A percentile compares a stretch with the other conserved stretches of the same genome.
These are phyloP conservation scores for Colletotrichum godetiae DNA, from an alignment of 2,329 filamentous ascomycete species.

Conservation along the genomic window DNA sequence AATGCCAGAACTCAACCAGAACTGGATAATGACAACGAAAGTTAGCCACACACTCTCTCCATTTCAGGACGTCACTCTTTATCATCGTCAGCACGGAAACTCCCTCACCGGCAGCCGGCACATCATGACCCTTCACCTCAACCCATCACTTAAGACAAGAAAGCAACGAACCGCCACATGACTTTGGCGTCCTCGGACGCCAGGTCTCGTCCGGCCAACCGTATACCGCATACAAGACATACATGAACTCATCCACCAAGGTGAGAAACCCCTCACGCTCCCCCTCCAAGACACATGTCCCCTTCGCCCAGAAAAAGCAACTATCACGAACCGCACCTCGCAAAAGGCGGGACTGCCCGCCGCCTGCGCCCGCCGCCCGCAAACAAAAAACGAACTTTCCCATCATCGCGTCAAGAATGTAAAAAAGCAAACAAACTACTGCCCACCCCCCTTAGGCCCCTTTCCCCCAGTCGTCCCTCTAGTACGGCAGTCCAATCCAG, in stretches of 20 bases:
- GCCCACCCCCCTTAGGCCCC: too few species aligned
- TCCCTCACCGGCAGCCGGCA: not conserved
- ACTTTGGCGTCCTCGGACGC: not conserved
- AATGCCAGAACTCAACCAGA: too few species aligned
- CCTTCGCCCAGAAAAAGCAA: not conserved
- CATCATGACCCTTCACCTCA: not conserved
- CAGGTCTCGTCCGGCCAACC: not conserved
- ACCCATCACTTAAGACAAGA: not conserved
- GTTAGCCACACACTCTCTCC: too few species aligned
- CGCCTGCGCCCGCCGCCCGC: too few species aligned
- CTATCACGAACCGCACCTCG: not conserved
- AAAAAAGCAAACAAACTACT: not conserved
- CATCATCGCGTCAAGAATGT: not conserved
- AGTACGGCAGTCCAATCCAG: not conserved
- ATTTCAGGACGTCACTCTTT: not conserved
- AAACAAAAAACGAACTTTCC: not conserved
- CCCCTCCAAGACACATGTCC: not conserved
- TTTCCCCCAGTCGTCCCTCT: not conserved
- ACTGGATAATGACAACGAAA: not conserved
- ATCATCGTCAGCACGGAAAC: not conserved
- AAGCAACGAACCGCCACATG: not conserved
- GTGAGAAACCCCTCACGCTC: too few species aligned
- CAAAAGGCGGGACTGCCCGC: not conserved
- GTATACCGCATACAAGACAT: not conserved
- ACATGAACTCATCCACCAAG: not conserved